Conservation (phyloP, 139 green algal species). For the Chlorokybus atmophyticus region DNA sequence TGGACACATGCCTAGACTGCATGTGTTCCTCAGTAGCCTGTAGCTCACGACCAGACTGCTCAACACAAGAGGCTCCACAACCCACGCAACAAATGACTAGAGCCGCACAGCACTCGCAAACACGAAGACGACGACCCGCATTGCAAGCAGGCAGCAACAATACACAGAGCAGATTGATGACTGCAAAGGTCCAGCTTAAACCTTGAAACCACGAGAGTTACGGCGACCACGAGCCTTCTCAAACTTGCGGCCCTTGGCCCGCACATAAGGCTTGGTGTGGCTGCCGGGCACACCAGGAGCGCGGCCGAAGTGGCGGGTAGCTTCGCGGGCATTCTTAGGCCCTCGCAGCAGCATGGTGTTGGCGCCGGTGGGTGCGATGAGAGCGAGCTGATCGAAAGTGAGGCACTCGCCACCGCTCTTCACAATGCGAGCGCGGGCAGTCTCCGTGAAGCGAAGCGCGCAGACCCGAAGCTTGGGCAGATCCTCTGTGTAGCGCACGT, state of each 20-base stretch:
- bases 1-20: too few relatives aligned
- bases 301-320: conserved; percentile 89
- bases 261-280: conserved; percentile 76
- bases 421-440: conserved; percentile 85
- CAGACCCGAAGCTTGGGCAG: conserved; percentile 74
- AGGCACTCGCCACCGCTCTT: conserved; percentile 93
- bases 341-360: conserved; percentile 70
- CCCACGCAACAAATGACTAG: too few relatives aligned
- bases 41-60: too few relatives aligned
- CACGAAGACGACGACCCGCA: too few relatives aligned
- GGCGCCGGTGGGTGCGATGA: conserved; percentile 76
- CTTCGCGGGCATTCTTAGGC: conserved; percentile 86
- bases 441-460: conserved; percentile 91
- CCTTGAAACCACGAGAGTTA: conserved; percentile 90
- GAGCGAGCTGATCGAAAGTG: conserved; percentile 97
- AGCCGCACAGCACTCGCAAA: too few relatives aligned
- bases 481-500: conserved; percentile 70
- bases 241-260: conserved; percentile 95
- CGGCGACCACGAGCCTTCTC: conserved; percentile 92
- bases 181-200: too few relatives aligned
- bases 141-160: too few relatives aligned
- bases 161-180: too few relatives aligned
- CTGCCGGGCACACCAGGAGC: conserved; percentile 49
- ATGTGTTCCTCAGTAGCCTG: too few relatives aligned
- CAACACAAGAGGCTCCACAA: too few relatives aligned